Base-by-base conservation (phyloP, 2,329 filamentous ascomycete species). In the Colletotrichum kahawae region DNA sequence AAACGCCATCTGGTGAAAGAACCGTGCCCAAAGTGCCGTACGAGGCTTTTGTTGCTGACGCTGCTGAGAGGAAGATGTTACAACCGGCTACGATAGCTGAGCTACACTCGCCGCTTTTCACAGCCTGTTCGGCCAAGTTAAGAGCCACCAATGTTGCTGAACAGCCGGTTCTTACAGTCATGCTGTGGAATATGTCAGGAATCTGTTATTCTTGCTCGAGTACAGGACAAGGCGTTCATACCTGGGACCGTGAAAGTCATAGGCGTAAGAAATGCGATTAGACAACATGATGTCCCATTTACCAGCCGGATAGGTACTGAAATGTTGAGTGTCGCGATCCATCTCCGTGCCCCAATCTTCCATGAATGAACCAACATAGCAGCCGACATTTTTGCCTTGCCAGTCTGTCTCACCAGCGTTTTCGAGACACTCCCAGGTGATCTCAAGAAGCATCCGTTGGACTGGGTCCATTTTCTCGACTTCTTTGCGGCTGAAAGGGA, bases 161-260 rank as follows among this genome's bases (percentile, higher is more conserved):
- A 68, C 84, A 86, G 2, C 79, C 84, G 2, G 84, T 85, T 7
- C 82, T 78, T 13, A 85, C 72, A 3, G 79, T 81, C 75, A 85
- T 78, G 51, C 82, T 83, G n/a, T 18, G 12, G 6, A 14, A 48
- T 10, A n/a, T n/a, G 38, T 27, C 14, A 16, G n/a, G 76, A 75
- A 29, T 27, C 66, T 16, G 10, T 14, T 5, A 5, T 4, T 21
- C 24, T 63, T 21, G 0, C 24, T 51, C 18, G 36, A 8, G 13
- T 38, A 12, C 5, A 31, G 24, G 10, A 48, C 14, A 18, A 57
- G 27, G 21, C 7, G 24, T 24, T 29, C 67, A 24, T 63, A 48
- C 73, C 76, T 70, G 36, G 74, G 34, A 14, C 74, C 70, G 6
- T 57, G 56, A 7, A 71, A 68, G 57, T 77, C 74, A 10, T 65